Base-by-base conservation (phyloP, 164 flowering plant species). In the Nelumbo lutea region DNA sequence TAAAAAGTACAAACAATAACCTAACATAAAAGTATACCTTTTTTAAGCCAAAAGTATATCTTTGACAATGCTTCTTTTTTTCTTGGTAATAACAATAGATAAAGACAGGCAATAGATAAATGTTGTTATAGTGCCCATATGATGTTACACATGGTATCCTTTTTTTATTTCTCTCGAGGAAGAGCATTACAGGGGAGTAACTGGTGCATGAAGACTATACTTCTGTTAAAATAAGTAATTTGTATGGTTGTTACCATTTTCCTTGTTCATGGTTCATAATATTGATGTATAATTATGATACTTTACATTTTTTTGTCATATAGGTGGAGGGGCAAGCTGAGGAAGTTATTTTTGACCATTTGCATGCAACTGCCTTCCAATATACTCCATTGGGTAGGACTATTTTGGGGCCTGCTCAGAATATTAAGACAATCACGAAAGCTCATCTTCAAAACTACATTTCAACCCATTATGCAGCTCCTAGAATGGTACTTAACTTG, bases 341-440 rank as follows among this genome's bases (percentile, higher is more conserved):
- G 74, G 99, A 96, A 77, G 97, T 96, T 66, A 88, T 96, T 53
- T 93, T 96, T 71, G 99, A 96, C 65, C 99, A 96, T 83, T 78
- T 96, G 83, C 99, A 96, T 75, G 94, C 99, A 57, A 93, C 99
- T 72, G 98, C 99, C 3, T 96, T 92, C 83, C 99, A 96, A 73
- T 86, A 89, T 78, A 80, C 92, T 48, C 96, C 99, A 60, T 70
- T 96, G 63, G 98, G 97, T 39, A 87, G 99, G 79, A 90, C 97
- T 42, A 96, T 96, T 74, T 87, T 96, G 67, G 98, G 99, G 55
- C 88, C 99, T 75, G 93, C 94, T 75, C 72, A 87, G 55, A 93
- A 96, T 80, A 82, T 96, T 38, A 87, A 71, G 81, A 75, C 86
- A 48, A 93, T 96, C 66, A 82, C 93, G 57, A 87, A 85, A 74